Evolutionary conservation across 2,329 filamentous ascomycete species (phyloP).

Genomic region (Aspergillus carbonarius): DNA sequence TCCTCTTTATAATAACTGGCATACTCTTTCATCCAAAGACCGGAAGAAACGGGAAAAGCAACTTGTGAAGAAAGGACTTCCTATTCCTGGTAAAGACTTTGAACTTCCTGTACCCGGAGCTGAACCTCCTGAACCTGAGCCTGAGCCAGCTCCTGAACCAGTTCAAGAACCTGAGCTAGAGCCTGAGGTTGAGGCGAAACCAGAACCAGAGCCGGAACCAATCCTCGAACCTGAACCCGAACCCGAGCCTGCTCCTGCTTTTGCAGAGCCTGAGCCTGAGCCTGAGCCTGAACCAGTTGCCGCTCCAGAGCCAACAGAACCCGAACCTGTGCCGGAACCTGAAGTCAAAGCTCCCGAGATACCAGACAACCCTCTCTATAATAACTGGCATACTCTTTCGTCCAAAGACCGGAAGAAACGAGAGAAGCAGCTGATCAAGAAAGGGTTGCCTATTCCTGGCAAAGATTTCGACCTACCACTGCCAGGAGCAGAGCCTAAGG

Average conservation of each 20-base stretch:
- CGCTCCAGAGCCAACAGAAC: slow-evolving; percentile 22
- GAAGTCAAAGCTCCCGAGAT: slow-evolving; percentile 25
- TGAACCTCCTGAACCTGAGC: slow-evolving; percentile 16
- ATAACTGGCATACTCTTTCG: slow-evolving; percentile 19
- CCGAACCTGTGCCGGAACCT: slow-evolving; percentile 27
- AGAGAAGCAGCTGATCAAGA: slow-evolving; percentile 16
- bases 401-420: slow-evolving; percentile 21
- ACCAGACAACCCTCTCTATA: slow-evolving; percentile 18
- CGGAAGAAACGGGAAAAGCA: slow-evolving; percentile 46
- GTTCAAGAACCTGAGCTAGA: slow-evolving; percentile 22
- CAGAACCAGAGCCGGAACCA: slow-evolving; percentile 24
- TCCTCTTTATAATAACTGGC: slow-evolving; percentile 38
- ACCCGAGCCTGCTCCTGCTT: slow-evolving; percentile 17
- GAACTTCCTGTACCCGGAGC: slow-evolving; percentile 25
- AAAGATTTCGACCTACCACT: slow-evolving; percentile 29
- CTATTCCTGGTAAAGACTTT: slow-evolving; percentile 32
- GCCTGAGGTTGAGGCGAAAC: no score
- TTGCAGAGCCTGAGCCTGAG: slow-evolving; percentile 23
- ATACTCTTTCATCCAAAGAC: slow-evolving; percentile 39
- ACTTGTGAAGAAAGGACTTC: slow-evolving; percentile 28
- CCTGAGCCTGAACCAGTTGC: slow-evolving; percentile 29
- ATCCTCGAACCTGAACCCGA: slow-evolving; percentile 31
- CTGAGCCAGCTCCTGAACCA: slow-evolving; percentile 18
- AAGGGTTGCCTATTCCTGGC: slow-evolving; percentile 23
- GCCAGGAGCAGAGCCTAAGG: not conserved